These are phyloP conservation scores for Capsella rubella DNA, from an alignment of 441 rosid species.

Conservation along the genomic window DNA sequence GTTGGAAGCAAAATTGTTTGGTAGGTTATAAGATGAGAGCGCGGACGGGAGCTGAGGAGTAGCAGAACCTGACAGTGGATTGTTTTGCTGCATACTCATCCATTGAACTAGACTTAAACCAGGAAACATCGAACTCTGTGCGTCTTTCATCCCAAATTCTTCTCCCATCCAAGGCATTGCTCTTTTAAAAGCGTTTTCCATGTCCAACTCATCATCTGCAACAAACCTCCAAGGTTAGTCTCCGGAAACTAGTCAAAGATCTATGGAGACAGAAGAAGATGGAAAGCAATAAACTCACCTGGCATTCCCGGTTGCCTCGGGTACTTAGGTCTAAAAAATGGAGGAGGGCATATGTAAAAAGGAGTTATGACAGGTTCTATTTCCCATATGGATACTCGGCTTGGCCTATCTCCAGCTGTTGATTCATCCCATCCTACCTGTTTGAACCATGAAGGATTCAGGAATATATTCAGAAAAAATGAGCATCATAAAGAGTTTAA, in stretches of 20 bases:
- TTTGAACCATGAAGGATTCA: slow-evolving; percentile 16
- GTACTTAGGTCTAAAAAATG: slow-evolving; percentile 90
- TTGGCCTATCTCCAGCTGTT: slow-evolving; percentile 88
- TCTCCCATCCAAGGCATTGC: slow-evolving; percentile 52
- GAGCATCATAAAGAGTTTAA: slow-evolving; percentile 1
- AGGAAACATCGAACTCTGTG: slow-evolving; percentile 45
- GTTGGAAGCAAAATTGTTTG: slow-evolving; percentile 56
- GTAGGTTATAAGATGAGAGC: slow-evolving; percentile 61
- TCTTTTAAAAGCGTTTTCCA: slow-evolving; percentile 47
- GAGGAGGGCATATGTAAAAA: slow-evolving; percentile 95
- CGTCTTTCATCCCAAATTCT: slow-evolving; percentile 45
- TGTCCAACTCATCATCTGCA: slow-evolving; percentile 47
- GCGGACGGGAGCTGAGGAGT: slow-evolving; percentile 62
- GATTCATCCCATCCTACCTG: slow-evolving; percentile 99
- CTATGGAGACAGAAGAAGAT: background rate
- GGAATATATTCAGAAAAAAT: slow-evolving; percentile 23
- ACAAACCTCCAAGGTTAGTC: slow-evolving; percentile 11
- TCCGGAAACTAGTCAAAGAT: slow-evolving; percentile 4
- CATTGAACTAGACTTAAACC: slow-evolving; percentile 49
- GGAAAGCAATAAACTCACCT: slow-evolving; percentile 47
- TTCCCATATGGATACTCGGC: slow-evolving; percentile 92
- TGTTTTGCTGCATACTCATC: slow-evolving; percentile 77
- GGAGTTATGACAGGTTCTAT: slow-evolving; percentile 91
- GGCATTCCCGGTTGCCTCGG: slow-evolving; percentile 89
- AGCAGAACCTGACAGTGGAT: slow-evolving; percentile 59